phyloP scores from a whole-genome alignment of 164 flowering plant genomes.

The Stephania cephalantha region DNA sequence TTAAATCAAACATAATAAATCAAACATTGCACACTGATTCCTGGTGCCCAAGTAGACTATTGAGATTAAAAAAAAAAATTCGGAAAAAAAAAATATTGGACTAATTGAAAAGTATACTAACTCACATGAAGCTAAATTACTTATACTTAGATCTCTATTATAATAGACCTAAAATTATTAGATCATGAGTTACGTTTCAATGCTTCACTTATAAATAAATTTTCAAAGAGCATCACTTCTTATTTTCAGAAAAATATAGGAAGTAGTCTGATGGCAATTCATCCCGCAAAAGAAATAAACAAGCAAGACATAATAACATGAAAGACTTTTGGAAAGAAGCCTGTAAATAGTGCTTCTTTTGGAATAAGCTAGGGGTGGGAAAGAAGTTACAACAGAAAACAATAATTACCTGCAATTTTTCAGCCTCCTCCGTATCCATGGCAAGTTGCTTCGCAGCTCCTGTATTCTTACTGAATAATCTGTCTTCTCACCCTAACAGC shows the following conservation, averaged over 20 bases:
- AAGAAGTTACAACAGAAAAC: not conserved
- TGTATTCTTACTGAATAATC: slow-evolving; percentile 83
- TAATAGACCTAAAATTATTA: no score
- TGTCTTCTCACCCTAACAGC: slow-evolving; percentile 63
- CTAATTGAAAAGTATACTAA: no score
- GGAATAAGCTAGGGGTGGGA: not conserved
- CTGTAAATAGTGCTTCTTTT: not conserved
- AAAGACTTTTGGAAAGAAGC: not conserved
- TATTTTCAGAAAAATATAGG: no score
- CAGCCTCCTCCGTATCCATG: slow-evolving; percentile 84
- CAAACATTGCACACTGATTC: no score
- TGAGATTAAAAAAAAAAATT: no score
- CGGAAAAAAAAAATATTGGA: no score
- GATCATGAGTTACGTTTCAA: no score
- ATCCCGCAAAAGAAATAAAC: not conserved
- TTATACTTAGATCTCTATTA: no score
- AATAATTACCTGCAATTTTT: slow-evolving; percentile 58
- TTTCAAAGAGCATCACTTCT: not conserved
- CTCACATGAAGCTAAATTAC: no score
- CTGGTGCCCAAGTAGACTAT: no score
- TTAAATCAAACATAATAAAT: no score
- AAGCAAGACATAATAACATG: not conserved
- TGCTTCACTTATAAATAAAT: not conserved
- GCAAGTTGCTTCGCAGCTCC: slow-evolving; percentile 89
- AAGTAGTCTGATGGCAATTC: not conserved